Evolutionary conservation across 176 grass and related monocot species (phyloP), one percentile per base, ranked within the genome.

Genomic region (Alloteropsis semialata): DNA sequence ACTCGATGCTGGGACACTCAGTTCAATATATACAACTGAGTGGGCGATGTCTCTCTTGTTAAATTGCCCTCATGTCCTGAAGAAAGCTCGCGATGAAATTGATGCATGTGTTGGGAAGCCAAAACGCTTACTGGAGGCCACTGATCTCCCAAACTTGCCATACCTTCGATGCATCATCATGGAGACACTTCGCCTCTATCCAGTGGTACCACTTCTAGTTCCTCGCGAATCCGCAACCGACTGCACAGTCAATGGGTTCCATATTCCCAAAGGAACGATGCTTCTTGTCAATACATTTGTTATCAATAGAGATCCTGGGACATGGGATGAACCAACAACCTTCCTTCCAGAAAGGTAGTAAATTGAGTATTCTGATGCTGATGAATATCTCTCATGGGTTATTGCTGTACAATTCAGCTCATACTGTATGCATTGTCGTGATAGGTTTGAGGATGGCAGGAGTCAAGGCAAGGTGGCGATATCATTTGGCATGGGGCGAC

Each of bases 401-500:
- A 51, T 19, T 48, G 10, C 4, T 30, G 6, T 32, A 62, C 5
- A 17, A 41, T 1, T 16, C 7, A 16, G 5, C 30, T 13, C 14
- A n/a, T n/a, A n/a, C n/a, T n/a, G n/a, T n/a, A n/a, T n/a, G n/a
- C n/a, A n/a, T 65, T 18, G 3, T 1, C 15, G 18, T 3, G 3
- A 37, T 18, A 75, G 72, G 50, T 75, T 75, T 75, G 50, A 57
- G 48, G 21, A 56, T 56, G 30, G 30, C 50, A 54, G 10, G 21
- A 57, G 34, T 18, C 32, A 75, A 16, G 73, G 13, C 0, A 75
- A 75, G 51, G 27, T 41, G 50, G 5, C 9, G 1, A 38, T 75
- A 22, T 37, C 73, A 27, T 75, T 75, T 75, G 73, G 73, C 21
- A 39, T 57, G 73, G 73, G 73, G 11, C 56, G 73, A 57, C 50